A percentile compares a stretch with the other conserved stretches of the same genome.
Evolutionary conservation across 1,139 yeast species (phyloP).

Genomic region (Debaryomyces udenii): DNA sequence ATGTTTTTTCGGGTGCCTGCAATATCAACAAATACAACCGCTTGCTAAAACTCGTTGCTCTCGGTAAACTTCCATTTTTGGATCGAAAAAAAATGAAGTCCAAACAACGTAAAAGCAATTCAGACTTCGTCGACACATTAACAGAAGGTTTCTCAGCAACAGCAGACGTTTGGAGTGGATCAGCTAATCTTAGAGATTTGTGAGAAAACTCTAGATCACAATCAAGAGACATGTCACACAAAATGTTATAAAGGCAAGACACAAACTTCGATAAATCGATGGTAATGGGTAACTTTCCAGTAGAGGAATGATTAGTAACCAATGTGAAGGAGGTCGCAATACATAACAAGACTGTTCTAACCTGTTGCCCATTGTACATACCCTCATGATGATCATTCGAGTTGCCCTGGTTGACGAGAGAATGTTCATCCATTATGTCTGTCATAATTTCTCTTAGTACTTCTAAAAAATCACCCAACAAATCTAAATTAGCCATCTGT

Average conservation of each 20-base stretch:
- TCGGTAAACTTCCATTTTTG: constrained; percentile 65
- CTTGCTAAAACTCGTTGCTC: constrained; percentile 85
- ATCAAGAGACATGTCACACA: constrained; percentile 72
- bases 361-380: constrained; percentile 35
- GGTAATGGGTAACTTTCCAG: constrained; percentile 55
- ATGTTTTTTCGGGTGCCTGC: constrained; percentile 87
- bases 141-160: constrained; percentile 64
- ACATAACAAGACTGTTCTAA: constrained; percentile 79
- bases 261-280: constrained; percentile 74
- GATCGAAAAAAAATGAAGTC: constrained; percentile 83
- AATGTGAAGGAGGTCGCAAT: constrained; percentile 87
- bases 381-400: constrained; percentile 33
- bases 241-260: constrained; percentile 66
- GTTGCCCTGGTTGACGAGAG: constrained; percentile 25
- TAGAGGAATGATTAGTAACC: constrained; percentile 70
- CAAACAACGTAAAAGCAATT: constrained; percentile 72
- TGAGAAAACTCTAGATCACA: constrained; percentile 86
- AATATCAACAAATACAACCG: constrained; percentile 66
- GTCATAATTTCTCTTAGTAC: constrained; percentile 79
- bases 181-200: constrained; percentile 75
- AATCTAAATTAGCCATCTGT: constrained; percentile 87
- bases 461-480: constrained; percentile 88
- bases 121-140: constrained; percentile 87
- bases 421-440: constrained; percentile 43
- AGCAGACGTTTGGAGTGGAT: constrained; percentile 55